These are phyloP conservation scores for Obba rivulosa DNA, from an alignment of 768 basidiomycete species.

Conservation along the genomic window DNA sequence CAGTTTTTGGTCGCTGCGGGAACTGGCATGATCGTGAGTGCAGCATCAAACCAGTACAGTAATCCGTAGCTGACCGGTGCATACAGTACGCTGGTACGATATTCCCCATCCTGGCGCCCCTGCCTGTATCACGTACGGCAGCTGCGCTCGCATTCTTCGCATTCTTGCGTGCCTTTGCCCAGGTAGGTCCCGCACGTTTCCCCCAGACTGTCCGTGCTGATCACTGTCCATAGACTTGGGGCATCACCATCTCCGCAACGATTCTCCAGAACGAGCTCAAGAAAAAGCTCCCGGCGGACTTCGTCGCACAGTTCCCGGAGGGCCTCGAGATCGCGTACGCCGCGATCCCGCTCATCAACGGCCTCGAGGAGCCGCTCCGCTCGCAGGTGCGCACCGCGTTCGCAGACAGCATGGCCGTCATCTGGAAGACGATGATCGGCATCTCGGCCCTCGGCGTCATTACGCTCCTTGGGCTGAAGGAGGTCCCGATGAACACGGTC, in stretches of 20 bases:
- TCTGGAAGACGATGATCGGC: slow-evolving; percentile 29
- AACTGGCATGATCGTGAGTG: slow-evolving; percentile 13
- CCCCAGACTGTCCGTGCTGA: too few species aligned
- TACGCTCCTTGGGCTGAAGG: not conserved
- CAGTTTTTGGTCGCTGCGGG: slow-evolving; percentile 19
- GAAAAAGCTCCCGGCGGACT: slow-evolving; percentile 20
- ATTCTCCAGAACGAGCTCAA: slow-evolving; percentile 33
- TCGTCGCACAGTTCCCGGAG: slow-evolving; percentile 21
- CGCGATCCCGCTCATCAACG: slow-evolving; percentile 23
- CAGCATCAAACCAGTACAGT: not conserved
- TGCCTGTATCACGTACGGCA: slow-evolving; percentile 26
- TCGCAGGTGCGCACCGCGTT: slow-evolving; percentile 25
- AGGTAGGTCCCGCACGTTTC: slow-evolving; percentile 27
- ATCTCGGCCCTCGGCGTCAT: slow-evolving; percentile 21
- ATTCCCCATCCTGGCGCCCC: slow-evolving; percentile 22
- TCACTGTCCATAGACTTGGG: slow-evolving; percentile 23
- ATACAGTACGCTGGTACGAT: slow-evolving; percentile 10
- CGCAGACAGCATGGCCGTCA: slow-evolving; percentile 16
- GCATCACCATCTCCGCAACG: slow-evolving; percentile 30
- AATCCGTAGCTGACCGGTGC: not conserved
- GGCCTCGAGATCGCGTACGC: slow-evolving; percentile 23
- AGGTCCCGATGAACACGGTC: not conserved
- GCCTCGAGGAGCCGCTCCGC: slow-evolving; percentile 16
- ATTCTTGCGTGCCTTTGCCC: slow-evolving; percentile 35
- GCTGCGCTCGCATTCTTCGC: slow-evolving; percentile 35